Base-by-base conservation (phyloP, 2,329 filamentous ascomycete species). In the Colletotrichum spaethianum region DNA sequence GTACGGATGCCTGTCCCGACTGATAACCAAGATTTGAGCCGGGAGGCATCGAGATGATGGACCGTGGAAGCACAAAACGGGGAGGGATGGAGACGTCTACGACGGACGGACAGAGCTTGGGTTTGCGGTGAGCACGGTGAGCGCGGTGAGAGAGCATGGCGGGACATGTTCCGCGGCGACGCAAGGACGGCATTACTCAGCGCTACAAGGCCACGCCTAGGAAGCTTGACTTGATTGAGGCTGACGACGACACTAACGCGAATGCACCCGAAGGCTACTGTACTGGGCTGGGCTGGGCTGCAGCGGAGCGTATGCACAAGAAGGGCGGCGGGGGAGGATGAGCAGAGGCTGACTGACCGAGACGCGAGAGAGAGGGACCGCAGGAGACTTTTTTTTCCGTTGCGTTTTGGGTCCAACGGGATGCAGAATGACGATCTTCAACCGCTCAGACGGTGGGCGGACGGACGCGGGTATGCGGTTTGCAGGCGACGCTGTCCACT, bases 391-490 rank as follows among this genome's bases (percentile, higher is more conserved):
- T 31, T 48, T 46, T 20, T 8, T n/a, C 18, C 2, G 40, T 6
- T 8, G 7, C 4, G 20, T 18, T 33, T 31, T 53, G 28, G 50
- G 28, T 31, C 50, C 28, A 14, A 26, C 33, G n/a, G 28, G 28
- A 62, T 50, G 59, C 59, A 62, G 14, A n/a, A 62, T 62, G 59
- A 62, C 44, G 33, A 52, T 38, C 11, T 44, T 52, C 59, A 12
- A 50, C 42, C 57, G 57, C 57, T 42, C 40, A 61, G 60, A 40
- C 33, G 60, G n/a, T 18, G 28, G 52, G 52, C 20, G 20, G 28
- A 18, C 28, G 20, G 33, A 36, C 33, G 59, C 60, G 60, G 60
- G 60, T 62, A 62, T 62, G 44, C 44, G 36, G 55, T 56, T 56
- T 20, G 42, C 20, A 36, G 26, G 20, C 44, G 42, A 31, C 31